A percentile compares a stretch with the other conserved stretches of the same genome.
These are phyloP conservation scores for Neoscytalidium dimidiatum DNA, from an alignment of 2,329 filamentous ascomycete genomes.

Conservation along the genomic window DNA sequence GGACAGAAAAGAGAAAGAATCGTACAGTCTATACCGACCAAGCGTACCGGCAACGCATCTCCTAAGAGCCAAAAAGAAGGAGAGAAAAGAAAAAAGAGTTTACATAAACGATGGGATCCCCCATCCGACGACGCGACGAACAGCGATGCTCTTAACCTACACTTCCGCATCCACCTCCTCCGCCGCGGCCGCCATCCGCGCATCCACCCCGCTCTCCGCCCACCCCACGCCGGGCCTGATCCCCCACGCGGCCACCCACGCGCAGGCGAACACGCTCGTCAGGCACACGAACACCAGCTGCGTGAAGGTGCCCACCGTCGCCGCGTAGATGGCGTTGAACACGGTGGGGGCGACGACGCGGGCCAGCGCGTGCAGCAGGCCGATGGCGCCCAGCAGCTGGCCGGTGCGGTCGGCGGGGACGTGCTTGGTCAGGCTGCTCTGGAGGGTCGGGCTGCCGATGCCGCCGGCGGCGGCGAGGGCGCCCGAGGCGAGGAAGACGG, in stretches of 20 bases:
- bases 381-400: conserved; percentile 84
- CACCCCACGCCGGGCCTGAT: conserved; percentile 52
- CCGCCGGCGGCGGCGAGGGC: conserved; percentile 77
- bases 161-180: not conserved
- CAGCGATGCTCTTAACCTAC: not conserved
- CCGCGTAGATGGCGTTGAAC: conserved; percentile 84
- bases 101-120: not conserved
- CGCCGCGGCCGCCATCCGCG: not conserved
- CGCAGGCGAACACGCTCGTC: conserved; percentile 64
- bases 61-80: too few relatives aligned
- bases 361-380: conserved; percentile 79
- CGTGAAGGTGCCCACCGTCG: conserved; percentile 75
- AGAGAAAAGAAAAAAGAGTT: not conserved
- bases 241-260: conserved; percentile 68
- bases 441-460: conserved; percentile 80
- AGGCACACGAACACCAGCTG: conserved; percentile 84
- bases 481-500: conserved; percentile 71
- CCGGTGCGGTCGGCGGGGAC: conserved; percentile 80
- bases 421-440: conserved; percentile 86
- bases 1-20: not conserved
- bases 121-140: too few relatives aligned
- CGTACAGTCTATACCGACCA: not conserved
- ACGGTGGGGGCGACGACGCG: conserved; percentile 77
- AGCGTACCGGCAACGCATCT: too few relatives aligned
- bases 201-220: not conserved